Evolutionary conservation across 495 filamentous ascomycete genomes (phyloP).

Genomic region (Hypoxylon trugodes): DNA sequence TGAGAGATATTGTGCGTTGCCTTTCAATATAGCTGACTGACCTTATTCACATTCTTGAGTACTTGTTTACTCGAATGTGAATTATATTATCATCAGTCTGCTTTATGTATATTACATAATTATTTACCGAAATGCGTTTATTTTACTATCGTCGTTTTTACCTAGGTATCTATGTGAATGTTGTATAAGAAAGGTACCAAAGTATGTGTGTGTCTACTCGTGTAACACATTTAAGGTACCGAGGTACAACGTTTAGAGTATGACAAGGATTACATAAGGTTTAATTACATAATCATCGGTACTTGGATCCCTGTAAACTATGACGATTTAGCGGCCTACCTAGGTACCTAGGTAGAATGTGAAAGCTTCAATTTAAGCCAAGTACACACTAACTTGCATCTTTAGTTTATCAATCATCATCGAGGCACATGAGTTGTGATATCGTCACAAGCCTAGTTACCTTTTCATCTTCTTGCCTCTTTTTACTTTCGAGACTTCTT

Average conservation of each 20-base stretch:
- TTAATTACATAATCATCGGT: conserved; percentile 14
- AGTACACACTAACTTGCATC: not conserved
- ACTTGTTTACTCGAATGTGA: not conserved
- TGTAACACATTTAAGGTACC: no score
- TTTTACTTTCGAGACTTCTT: not conserved
- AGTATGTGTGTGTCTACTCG: not conserved
- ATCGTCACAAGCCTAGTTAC: conserved; percentile 16
- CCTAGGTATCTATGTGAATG: not conserved
- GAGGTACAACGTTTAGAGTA: not conserved
- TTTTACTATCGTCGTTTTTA: not conserved
- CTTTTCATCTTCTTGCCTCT: not conserved
- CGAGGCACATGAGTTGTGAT: conserved; percentile 14
- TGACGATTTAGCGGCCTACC: not conserved
- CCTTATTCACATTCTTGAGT: not conserved
- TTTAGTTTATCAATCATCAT: conserved; percentile 2
- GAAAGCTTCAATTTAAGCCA: conserved; percentile 21
- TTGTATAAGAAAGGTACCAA: not conserved
- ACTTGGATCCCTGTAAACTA: conserved; percentile 9
- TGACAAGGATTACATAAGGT: not conserved
- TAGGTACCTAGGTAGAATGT: conserved; percentile 1
- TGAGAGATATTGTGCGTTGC: no score
- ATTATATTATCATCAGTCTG: not conserved
- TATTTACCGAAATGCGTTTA: no score
- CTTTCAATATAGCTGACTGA: no score
- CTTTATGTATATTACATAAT: no score